Percentiles rank a stretch among this genome's conserved stretches.
These are phyloP conservation scores for Conticribra guillardii DNA, from an alignment of 108 stramenopile genomes.

Conservation along the genomic window DNA sequence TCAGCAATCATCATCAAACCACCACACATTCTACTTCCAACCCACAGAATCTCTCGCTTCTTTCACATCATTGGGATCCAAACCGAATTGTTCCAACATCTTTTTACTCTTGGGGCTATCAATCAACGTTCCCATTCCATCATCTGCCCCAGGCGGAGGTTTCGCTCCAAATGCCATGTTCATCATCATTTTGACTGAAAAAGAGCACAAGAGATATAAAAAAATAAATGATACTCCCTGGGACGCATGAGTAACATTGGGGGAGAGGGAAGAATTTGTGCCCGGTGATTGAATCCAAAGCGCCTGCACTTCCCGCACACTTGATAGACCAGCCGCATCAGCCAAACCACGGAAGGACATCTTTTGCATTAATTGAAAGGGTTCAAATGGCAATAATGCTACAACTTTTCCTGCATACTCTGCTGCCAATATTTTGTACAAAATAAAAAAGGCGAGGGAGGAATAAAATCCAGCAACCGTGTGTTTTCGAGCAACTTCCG, in stretches of 20 bases:
- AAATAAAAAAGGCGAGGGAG: slow-evolving; percentile 70
- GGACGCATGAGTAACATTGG: slow-evolving; percentile 37
- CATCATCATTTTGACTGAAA: slow-evolving; percentile 74
- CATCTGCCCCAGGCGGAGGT: slow-evolving; percentile 72
- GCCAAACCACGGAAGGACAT: slow-evolving; percentile 63
- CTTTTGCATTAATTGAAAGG: slow-evolving; percentile 56
- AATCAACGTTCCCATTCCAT: slow-evolving; percentile 59
- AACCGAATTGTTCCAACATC: slow-evolving; percentile 46
- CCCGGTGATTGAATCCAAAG: slow-evolving; percentile 28
- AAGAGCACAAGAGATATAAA: slow-evolving; percentile 64
- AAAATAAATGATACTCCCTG: slow-evolving; percentile 78
- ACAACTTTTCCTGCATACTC: slow-evolving; percentile 74
- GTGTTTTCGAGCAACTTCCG: slow-evolving; percentile 63
- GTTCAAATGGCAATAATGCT: slow-evolving; percentile 78
- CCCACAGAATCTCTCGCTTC: slow-evolving; percentile 30
- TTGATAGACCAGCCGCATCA: slow-evolving; percentile 15
- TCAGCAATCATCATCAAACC: too few relatives aligned
- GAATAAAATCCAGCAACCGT: slow-evolving; percentile 51
- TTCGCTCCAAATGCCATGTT: slow-evolving; percentile 58
- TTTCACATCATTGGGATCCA: slow-evolving; percentile 39
- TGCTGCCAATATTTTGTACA: slow-evolving; percentile 71
- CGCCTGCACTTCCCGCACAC: slow-evolving; percentile 17
- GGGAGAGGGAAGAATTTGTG: slow-evolving; percentile 20
- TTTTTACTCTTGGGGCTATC: slow-evolving; percentile 50
- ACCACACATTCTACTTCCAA: slow-evolving; percentile 1